Evolutionary conservation across 495 filamentous ascomycete species (phyloP).

Genomic region (Rusavskia elegans): DNA sequence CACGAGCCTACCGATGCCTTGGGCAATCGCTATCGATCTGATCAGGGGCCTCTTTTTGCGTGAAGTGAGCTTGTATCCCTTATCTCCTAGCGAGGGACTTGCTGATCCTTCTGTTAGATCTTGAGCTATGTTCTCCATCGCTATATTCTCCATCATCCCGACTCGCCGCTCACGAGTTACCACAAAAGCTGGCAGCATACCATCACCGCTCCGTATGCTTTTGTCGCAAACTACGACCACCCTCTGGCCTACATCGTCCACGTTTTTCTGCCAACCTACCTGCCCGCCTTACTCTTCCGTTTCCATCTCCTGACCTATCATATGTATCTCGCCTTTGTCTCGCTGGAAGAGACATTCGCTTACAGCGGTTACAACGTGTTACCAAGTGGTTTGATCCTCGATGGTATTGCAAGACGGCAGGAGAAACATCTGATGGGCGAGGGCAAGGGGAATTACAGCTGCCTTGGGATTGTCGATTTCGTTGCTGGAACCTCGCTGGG

Average conservation of each 20-base stretch:
- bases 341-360: constrained; percentile 60
- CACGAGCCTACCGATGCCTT: constrained; percentile 44
- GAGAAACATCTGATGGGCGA: constrained; percentile 47
- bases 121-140: constrained; percentile 58
- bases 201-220: constrained; percentile 43
- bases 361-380: constrained; percentile 64
- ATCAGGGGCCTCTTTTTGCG: constrained; percentile 31
- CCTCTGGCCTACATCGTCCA: constrained; percentile 54
- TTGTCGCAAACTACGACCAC: constrained; percentile 65
- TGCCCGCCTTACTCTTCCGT: constrained; percentile 48
- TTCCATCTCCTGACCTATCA: constrained; percentile 71
- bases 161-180: constrained; percentile 18
- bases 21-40: constrained; percentile 38
- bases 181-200: constrained; percentile 55
- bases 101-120: constrained; percentile 17
- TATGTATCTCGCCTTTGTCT: constrained; percentile 47
- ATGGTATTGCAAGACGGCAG: constrained; percentile 54
- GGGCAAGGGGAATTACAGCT: constrained; percentile 58
- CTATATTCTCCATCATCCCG: constrained; percentile 43
- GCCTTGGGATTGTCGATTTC: constrained; percentile 69
- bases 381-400: constrained; percentile 55
- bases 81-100: neutral
- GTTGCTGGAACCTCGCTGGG: constrained; percentile 48
- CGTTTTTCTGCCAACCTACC: constrained; percentile 56
- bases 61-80: constrained; percentile 27